Percentiles rank a stretch among this genome's conserved stretches.
Conservation (phyloP, 2,329 filamentous ascomycete genomes). For the Stagonosporopsis tanaceti region DNA sequence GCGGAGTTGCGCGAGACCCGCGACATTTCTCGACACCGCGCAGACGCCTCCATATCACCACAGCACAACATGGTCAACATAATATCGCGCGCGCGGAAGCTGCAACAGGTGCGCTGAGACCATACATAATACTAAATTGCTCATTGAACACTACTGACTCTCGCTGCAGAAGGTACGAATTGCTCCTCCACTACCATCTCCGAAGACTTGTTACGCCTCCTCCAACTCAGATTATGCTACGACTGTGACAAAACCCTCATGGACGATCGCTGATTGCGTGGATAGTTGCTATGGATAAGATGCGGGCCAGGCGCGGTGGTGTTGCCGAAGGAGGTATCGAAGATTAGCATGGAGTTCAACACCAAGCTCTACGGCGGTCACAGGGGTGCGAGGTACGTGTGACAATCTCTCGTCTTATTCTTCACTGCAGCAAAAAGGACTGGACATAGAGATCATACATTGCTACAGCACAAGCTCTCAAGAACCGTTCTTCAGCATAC, state of each 20-base stretch:
- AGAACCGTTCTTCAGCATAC: not conserved
- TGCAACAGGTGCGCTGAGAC: slow-evolving; percentile 68
- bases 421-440: not conserved
- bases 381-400: slow-evolving; percentile 71
- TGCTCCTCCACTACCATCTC: slow-evolving; percentile 24
- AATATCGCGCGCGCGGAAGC: slow-evolving; percentile 74
- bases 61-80: slow-evolving; percentile 60
- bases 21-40: slow-evolving; percentile 15
- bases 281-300: slow-evolving; percentile 75
- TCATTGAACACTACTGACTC: slow-evolving; percentile 31
- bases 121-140: not conserved
- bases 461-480: not conserved
- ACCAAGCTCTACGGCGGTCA: slow-evolving; percentile 69
- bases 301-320: slow-evolving; percentile 84
- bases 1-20: slow-evolving; percentile 11
- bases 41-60: not conserved
- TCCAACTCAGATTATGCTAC: not conserved
- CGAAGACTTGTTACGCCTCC: slow-evolving; percentile 15
- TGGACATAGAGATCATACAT: not conserved
- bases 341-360: slow-evolving; percentile 79
- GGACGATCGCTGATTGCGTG: not conserved
- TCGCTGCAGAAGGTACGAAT: slow-evolving; percentile 43
- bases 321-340: slow-evolving; percentile 77
- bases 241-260: not conserved
- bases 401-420: slow-evolving; percentile 22